phyloP scores from a whole-genome alignment of 495 filamentous ascomycete genomes.

The Viridothelium virens region DNA sequence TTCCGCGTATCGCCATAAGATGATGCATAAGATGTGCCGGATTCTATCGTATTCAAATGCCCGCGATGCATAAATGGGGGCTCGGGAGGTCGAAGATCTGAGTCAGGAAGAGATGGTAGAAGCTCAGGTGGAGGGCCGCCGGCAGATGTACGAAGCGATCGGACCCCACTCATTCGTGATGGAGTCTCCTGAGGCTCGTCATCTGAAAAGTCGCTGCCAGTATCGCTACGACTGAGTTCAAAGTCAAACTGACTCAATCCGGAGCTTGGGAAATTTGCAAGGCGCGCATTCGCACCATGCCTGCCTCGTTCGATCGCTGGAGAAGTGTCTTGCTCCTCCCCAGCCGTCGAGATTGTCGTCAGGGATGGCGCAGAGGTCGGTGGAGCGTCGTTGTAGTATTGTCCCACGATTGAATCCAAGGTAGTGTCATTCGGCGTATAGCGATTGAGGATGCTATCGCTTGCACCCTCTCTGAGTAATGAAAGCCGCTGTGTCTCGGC shows the following conservation, averaged over 20 bases:
- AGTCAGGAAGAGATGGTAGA: constrained; percentile 18
- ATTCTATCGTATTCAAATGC: constrained; percentile 11
- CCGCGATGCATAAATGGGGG: constrained; percentile 11
- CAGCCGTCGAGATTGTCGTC: background rate
- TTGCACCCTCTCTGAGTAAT: background rate
- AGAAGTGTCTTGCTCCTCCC: background rate
- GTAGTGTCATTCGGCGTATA: background rate
- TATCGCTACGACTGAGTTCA: constrained; percentile 3
- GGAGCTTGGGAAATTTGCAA: background rate
- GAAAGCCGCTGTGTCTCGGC: background rate
- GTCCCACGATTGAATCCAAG: background rate
- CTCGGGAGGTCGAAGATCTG: constrained; percentile 17
- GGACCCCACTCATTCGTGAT: background rate
- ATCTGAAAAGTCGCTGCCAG: background rate
- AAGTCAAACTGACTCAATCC: constrained; percentile 26
- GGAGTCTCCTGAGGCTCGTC: background rate
- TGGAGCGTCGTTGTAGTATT: background rate
- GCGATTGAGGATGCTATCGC: background rate
- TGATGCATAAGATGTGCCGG: constrained; percentile 18
- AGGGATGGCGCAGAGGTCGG: constrained; percentile 2
- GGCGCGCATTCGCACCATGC: background rate
- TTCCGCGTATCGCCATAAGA: constrained; percentile 33
- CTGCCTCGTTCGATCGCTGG: background rate
- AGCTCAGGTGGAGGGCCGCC: constrained; percentile 18
- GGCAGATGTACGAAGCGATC: background rate